phyloP scores from a whole-genome alignment of 345 rosid species.

The Linum tenue region DNA sequence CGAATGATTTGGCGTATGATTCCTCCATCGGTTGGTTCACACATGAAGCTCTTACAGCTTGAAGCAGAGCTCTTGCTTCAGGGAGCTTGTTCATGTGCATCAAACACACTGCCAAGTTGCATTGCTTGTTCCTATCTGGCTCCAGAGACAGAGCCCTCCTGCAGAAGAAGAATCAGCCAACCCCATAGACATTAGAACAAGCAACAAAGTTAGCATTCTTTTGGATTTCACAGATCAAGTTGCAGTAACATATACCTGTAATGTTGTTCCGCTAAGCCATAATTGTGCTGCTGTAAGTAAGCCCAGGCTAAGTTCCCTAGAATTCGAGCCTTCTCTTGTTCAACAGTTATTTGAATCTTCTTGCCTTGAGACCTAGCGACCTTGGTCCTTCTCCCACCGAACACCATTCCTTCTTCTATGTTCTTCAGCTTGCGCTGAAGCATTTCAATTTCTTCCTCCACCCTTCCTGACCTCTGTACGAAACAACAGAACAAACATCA shows the following conservation, averaged over 20 bases:
- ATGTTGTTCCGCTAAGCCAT: slow-evolving; percentile 61
- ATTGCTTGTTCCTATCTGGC: slow-evolving; percentile 58
- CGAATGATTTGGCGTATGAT: slow-evolving; percentile 49
- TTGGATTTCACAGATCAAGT: neutral
- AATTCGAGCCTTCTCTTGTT: slow-evolving; percentile 70
- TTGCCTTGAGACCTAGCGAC: slow-evolving; percentile 65
- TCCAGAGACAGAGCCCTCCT: slow-evolving; percentile 63
- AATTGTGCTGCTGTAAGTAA: slow-evolving; percentile 58
- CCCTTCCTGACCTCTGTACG: slow-evolving; percentile 66
- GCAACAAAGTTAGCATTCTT: neutral
- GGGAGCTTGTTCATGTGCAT: slow-evolving; percentile 51
- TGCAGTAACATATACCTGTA: slow-evolving; percentile 37
- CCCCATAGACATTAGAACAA: neutral
- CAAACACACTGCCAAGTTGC: slow-evolving; percentile 72
- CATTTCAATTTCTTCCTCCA: slow-evolving; percentile 68
- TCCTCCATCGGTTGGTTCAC: slow-evolving; percentile 39
- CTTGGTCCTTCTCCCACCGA: slow-evolving; percentile 45
- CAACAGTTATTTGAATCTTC: slow-evolving; percentile 49
- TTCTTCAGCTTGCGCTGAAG: slow-evolving; percentile 53
- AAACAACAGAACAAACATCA: slow-evolving; percentile 2
- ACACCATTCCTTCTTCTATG: slow-evolving; percentile 47
- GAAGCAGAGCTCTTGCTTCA: slow-evolving; percentile 62
- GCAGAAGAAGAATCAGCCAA: neutral
- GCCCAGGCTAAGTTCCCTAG: slow-evolving; percentile 90
- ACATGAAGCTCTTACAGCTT: slow-evolving; percentile 36